phyloP scores from a whole-genome alignment of 805 yeast genomes.

The Candida gorgasii region DNA sequence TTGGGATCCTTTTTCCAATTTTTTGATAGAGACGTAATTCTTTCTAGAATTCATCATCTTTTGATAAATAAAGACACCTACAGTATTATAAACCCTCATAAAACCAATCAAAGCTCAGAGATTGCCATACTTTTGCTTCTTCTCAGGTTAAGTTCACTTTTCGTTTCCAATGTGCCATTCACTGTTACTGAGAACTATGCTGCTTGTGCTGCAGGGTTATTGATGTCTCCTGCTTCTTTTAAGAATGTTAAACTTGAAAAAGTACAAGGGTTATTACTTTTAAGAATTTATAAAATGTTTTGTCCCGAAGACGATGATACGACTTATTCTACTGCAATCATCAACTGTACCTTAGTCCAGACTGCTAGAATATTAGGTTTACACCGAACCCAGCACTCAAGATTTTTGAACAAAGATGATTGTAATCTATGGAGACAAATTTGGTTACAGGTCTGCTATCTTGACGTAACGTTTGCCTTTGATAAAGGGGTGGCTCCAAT shows the following conservation, averaged over 20 bases:
- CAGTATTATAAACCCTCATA: neutral
- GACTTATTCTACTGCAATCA: neutral
- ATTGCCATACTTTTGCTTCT: neutral
- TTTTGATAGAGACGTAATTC: neutral
- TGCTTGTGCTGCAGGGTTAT: slow-evolving; percentile 2
- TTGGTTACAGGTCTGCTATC: neutral
- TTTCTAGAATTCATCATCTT: neutral
- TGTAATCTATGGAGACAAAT: neutral
- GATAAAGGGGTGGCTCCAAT: slow-evolving; percentile 3
- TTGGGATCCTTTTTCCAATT: neutral
- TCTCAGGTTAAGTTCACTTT: neutral
- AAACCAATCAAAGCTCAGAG: neutral
- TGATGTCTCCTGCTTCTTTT: slow-evolving; percentile 3
- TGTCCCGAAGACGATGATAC: slow-evolving; percentile 9
- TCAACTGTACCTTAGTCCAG: neutral
- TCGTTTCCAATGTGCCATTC: neutral
- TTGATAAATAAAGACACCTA: slow-evolving; percentile 1
- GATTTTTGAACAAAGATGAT: neutral
- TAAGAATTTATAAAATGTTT: slow-evolving; percentile 4
- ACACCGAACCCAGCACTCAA: neutral
- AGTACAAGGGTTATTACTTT: slow-evolving; percentile 5
- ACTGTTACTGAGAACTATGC: slow-evolving; percentile 1
- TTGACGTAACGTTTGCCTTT: neutral
- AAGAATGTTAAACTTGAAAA: neutral
- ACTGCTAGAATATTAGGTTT: neutral